Conservation (phyloP, 257 asterid genomes). For the Forsythia suspensa region DNA sequence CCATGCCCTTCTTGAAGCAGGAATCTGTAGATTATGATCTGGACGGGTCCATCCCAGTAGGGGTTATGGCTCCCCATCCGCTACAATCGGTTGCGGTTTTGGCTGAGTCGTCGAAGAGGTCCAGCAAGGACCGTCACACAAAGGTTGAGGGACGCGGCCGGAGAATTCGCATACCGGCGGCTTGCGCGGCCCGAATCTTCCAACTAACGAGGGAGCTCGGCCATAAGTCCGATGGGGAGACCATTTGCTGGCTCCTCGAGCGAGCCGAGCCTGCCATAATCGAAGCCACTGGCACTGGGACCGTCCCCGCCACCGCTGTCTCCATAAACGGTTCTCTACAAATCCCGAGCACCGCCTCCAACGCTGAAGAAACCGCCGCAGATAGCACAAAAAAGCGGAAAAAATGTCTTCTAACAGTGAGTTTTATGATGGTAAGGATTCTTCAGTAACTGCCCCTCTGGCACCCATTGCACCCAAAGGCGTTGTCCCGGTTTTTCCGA, state of each 20-base stretch:
- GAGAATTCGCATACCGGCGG: constrained; percentile 5
- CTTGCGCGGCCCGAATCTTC: constrained; percentile 12
- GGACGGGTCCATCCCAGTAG: neutral
- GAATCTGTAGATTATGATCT: neutral
- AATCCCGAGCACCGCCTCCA: neutral
- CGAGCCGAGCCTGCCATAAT: constrained; percentile 15
- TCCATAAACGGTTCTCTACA: neutral
- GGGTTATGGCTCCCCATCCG: neutral
- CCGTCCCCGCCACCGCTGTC: constrained; percentile 9
- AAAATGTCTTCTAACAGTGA: neutral
- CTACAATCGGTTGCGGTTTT: neutral
- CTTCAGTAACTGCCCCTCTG: neutral
- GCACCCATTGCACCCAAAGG: neutral
- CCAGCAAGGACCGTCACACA: neutral
- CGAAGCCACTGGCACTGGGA: constrained; percentile 12
- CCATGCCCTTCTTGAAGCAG: neutral
- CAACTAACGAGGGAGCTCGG: constrained; percentile 11
- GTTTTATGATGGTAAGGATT: neutral
- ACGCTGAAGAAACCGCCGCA: neutral
- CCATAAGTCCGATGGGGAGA: constrained; percentile 9
- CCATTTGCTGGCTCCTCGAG: constrained; percentile 9
- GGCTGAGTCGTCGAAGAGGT: neutral
- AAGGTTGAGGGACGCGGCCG: constrained; percentile 17
- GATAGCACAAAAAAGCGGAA: neutral
- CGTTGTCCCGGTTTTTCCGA: neutral